A percentile compares a stretch with the other conserved stretches of the same genome.
Evolutionary conservation across 257 asterid species (phyloP).

Genomic region (Gynochthodes officinalis): DNA sequence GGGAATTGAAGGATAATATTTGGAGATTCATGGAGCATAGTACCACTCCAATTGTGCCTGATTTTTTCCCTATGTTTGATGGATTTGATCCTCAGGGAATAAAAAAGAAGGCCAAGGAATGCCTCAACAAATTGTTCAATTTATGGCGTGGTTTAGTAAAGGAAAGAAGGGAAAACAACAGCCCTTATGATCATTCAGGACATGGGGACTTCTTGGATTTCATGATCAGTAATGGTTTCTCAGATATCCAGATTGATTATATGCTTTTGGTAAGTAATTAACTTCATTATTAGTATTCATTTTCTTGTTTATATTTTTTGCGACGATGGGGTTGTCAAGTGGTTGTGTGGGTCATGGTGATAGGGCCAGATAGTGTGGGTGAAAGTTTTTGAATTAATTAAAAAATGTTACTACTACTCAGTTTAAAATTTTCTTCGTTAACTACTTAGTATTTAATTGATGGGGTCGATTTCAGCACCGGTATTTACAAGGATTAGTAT

Average conservation of each 20-base stretch:
- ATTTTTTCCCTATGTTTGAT: slow-evolving; percentile 32
- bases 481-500: too few species aligned
- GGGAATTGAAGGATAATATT: slow-evolving; percentile 32
- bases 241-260: slow-evolving; percentile 32
- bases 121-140: slow-evolving; percentile 26
- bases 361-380: too few species aligned
- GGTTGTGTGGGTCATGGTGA: too few species aligned
- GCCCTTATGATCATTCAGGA: background rate
- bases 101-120: slow-evolving; percentile 21
- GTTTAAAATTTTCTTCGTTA: too few species aligned
- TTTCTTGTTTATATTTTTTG: background rate
- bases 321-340: background rate
- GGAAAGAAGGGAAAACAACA: slow-evolving; percentile 20
- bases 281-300: background rate
- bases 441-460: too few species aligned
- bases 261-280: slow-evolving; percentile 37
- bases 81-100: slow-evolving; percentile 24
- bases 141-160: slow-evolving; percentile 31
- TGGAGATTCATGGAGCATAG: slow-evolving; percentile 46
- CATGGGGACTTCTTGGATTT: slow-evolving; percentile 35
- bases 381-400: too few species aligned
- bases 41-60: slow-evolving; percentile 39
- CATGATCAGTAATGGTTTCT: slow-evolving; percentile 32
- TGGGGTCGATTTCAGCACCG: too few species aligned
- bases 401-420: too few species aligned